phyloP scores from a whole-genome alignment of 129 eudicot species.

The Flaveria robusta region DNA sequence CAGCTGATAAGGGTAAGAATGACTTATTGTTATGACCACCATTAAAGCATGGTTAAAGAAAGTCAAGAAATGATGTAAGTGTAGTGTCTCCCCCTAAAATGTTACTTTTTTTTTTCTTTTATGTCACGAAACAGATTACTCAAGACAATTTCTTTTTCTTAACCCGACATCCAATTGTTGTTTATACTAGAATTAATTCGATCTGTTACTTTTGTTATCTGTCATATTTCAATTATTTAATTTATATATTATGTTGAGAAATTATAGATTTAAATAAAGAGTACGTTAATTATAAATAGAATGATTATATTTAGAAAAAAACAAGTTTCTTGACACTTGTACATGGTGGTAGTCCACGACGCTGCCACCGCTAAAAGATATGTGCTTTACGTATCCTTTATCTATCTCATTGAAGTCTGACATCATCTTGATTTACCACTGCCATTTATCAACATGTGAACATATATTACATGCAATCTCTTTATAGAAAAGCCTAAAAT shows the following conservation, averaged over 20 bases:
- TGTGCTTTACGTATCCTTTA: constrained; percentile 24
- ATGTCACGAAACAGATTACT: constrained; percentile 25
- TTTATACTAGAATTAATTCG: constrained; percentile 9
- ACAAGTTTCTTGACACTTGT: constrained; percentile 19
- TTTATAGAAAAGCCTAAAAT: background rate
- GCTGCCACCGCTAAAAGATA: constrained; percentile 27
- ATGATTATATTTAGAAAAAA: constrained; percentile 10
- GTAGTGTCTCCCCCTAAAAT: constrained; percentile 25
- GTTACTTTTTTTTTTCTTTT: constrained; percentile 36
- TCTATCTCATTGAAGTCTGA: constrained; percentile 15
- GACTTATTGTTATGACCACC: no score
- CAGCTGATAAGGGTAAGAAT: no score
- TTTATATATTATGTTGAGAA: no score
- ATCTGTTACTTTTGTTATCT: constrained; percentile 26
- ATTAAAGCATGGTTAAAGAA: constrained; percentile 27
- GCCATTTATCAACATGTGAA: constrained; percentile 15
- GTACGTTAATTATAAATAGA: no score
- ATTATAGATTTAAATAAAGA: no score
- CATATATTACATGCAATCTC: background rate
- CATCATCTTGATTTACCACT: constrained; percentile 22
- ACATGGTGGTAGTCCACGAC: constrained; percentile 24
- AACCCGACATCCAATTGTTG: constrained; percentile 33
- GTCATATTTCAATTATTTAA: constrained; percentile 19
- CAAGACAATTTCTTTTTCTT: constrained; percentile 32
- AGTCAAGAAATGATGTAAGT: constrained; percentile 21